A percentile compares a stretch with the other conserved stretches of the same genome.
Evolutionary conservation across 768 basidiomycete genomes (phyloP).

Genomic region (Boletus sensibilis): DNA sequence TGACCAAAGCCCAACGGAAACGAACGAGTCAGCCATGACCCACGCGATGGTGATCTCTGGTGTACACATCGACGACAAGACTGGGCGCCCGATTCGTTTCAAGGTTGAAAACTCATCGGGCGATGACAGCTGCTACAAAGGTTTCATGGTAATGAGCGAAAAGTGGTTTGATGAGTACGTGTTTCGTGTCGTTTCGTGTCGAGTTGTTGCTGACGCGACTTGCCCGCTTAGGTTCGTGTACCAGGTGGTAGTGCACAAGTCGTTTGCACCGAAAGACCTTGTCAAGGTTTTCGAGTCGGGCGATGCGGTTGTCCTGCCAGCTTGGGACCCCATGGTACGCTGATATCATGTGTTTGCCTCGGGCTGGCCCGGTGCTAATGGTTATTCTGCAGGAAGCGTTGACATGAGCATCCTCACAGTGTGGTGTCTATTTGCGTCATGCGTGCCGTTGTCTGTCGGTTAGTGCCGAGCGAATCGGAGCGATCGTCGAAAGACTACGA

Average conservation of each 20-base stretch:
- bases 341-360: background rate
- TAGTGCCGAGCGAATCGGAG: too few species aligned
- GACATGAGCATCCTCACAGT: conserved; percentile 18
- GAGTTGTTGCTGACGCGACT: conserved; percentile 1
- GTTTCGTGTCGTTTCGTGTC: background rate
- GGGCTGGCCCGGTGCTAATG: background rate
- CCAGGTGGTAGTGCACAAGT: conserved; percentile 87
- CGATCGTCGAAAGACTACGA: too few species aligned
- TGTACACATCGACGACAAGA: conserved; percentile 74
- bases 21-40: conserved; percentile 87
- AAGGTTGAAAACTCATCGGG: conserved; percentile 98
- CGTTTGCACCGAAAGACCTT: conserved; percentile 76
- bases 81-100: conserved; percentile 81
- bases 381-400: conserved; percentile 19
- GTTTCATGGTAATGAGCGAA: conserved; percentile 91
- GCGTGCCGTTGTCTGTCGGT: too few species aligned
- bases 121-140: conserved; percentile 69
- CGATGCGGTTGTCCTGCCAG: conserved; percentile 65
- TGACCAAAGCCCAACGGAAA: conserved; percentile 84
- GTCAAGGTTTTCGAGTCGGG: conserved; percentile 74
- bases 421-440: too few species aligned
- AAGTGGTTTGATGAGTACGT: conserved; percentile 89
- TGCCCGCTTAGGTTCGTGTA: conserved; percentile 69
- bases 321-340: conserved; percentile 66
- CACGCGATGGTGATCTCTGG: conserved; percentile 88